Conservation (phyloP, 1,284 basidiomycete genomes). For the Inonotus obliquus region DNA sequence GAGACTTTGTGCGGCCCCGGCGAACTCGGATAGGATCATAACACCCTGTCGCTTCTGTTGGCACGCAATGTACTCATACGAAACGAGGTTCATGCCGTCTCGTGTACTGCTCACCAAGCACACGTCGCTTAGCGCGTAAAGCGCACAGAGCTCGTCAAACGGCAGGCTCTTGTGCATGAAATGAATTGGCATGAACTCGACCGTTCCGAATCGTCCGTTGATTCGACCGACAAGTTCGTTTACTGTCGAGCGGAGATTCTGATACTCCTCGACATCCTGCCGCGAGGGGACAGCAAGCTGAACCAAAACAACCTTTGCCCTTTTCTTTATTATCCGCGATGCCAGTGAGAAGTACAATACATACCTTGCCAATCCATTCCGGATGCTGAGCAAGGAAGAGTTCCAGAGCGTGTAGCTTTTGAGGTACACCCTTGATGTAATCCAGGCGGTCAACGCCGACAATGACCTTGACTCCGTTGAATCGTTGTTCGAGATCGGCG, state of each 20-base stretch:
- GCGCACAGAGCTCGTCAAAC: constrained; percentile 94
- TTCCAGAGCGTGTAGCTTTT: constrained; percentile 95
- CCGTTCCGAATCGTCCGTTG: constrained; percentile 97
- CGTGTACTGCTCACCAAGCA: constrained; percentile 93
- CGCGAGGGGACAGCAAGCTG: constrained; percentile 97
- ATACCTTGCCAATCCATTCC: constrained; percentile 96
- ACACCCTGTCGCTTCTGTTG: constrained; percentile 91
- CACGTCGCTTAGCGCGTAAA: constrained; percentile 95
- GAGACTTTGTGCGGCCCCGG: constrained; percentile 93
- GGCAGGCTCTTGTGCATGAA: constrained; percentile 95
- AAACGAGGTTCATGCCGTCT: constrained; percentile 99
- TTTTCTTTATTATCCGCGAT: constrained; percentile 6
- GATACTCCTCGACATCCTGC: constrained; percentile 99
- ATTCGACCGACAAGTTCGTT: constrained; percentile 98
- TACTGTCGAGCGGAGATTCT: constrained; percentile 92
- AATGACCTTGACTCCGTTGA: constrained; percentile 94
- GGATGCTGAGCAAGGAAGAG: constrained; percentile 96
- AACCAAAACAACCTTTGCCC: constrained; percentile 80
- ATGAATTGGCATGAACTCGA: constrained; percentile 99
- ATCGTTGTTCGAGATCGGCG: constrained; percentile 79
- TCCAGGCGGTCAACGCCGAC: constrained; percentile 97
- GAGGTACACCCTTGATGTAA: constrained; percentile 99
- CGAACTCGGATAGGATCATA: constrained; percentile 98
- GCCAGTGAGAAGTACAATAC: not conserved
- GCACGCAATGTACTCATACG: constrained; percentile 97